phyloP scores from a whole-genome alignment of 352 stramenopile genomes.

The Phytophthora megakarya region DNA sequence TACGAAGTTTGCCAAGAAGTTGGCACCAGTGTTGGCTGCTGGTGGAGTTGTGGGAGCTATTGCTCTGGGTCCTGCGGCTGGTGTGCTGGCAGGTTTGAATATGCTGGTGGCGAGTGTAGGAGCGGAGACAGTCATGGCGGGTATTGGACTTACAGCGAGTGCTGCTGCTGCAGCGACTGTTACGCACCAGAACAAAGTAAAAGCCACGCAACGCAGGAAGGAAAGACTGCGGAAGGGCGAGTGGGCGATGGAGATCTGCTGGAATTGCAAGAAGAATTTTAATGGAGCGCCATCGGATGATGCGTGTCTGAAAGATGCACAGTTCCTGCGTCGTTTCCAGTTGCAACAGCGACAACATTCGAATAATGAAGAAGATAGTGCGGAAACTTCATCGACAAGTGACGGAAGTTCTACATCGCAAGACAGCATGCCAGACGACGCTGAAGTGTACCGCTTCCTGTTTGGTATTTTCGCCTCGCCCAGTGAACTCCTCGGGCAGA shows the following conservation, averaged over 20 bases:
- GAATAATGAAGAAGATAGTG: not conserved
- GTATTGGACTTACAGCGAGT: conserved; percentile 61
- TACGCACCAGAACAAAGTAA: conserved; percentile 55
- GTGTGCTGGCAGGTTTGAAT: conserved; percentile 63
- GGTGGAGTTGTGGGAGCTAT: conserved; percentile 62
- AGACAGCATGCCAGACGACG: conserved; percentile 33
- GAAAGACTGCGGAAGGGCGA: conserved; percentile 54
- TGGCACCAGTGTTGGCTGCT: conserved; percentile 59
- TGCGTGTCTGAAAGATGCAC: conserved; percentile 57
- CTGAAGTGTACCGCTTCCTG: conserved; percentile 63
- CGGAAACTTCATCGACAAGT: not conserved
- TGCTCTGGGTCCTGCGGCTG: conserved; percentile 51
- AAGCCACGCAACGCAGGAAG: conserved; percentile 38
- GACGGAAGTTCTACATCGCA: not conserved
- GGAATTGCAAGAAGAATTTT: conserved; percentile 63
- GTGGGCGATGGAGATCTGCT: conserved; percentile 78
- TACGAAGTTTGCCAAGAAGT: conserved; percentile 41
- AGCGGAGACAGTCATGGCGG: conserved; percentile 58
- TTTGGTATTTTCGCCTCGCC: conserved; percentile 60
- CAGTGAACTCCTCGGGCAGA: conserved; percentile 62
- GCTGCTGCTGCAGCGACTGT: conserved; percentile 60
- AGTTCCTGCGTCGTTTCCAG: conserved; percentile 62
- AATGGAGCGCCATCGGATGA: conserved; percentile 49
- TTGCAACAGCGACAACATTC: not conserved
- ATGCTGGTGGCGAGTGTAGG: conserved; percentile 59